Evolutionary conservation across 495 filamentous ascomycete genomes (phyloP), one percentile per base, ranked within the genome.

Genomic region (Penicillium macrosclerotiorum): DNA sequence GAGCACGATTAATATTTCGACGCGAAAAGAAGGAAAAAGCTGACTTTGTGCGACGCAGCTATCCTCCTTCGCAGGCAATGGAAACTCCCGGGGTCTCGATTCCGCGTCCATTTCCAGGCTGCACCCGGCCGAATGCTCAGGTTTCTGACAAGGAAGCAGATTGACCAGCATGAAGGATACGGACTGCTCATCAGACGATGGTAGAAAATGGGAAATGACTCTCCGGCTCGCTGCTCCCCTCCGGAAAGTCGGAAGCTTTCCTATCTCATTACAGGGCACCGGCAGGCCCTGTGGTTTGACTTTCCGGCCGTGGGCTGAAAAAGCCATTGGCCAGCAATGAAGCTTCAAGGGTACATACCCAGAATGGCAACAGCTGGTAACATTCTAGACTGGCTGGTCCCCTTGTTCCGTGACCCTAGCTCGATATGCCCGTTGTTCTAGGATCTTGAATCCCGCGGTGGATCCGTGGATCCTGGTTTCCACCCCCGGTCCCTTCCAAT

Each of bases 401-500:
- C 45, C 48, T 35, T 39, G 55, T 45, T 44, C 42, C 46, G 33
- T 18, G 19, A 47, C 33, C 45, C 38, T 31, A 41, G 51, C 24
- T 27, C 40, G 8, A 49, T 42, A 59, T 59, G 59, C 37, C 43
- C 30, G 55, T 52, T 56, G 46, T 17, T 52, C 59, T 49, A 49
- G 59, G 59, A 57, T 55, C 42, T 54, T 27, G 16, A 22, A 44
- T 42, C 45, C 37, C 42, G 37, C 25, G 11, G 44, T 49, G 32
- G 40, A 42, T 30, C 51, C 47, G 46, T 40, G 42, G 32, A 43
- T 31, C 43, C 47, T 40, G 37, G 38, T 20, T 33, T 18, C 24
- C 23, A 5, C 22, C 20, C 23, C 8, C 23, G 42, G 23, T n/a
- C 12, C 37, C 18, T 33, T 24, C 26, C 35, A 47, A 27, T 39